These are phyloP conservation scores for Vaucheria bursata DNA, from an alignment of 352 stramenopile species.

Conservation along the genomic window DNA sequence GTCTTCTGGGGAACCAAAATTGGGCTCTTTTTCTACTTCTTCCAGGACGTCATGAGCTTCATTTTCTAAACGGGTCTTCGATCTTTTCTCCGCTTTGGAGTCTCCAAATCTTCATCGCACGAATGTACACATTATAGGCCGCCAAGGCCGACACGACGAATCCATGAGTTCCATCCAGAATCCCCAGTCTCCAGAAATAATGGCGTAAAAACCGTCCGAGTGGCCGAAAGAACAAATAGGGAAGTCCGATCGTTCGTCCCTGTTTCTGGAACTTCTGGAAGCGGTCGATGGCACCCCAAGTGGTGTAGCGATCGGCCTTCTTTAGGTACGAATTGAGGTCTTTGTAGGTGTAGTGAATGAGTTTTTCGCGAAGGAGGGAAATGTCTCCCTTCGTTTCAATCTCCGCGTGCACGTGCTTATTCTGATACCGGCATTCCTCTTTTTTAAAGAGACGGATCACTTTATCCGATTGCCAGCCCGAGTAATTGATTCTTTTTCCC, in stretches of 20 bases:
- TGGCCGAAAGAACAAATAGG: background rate
- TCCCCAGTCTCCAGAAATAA: background rate
- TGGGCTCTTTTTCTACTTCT: too few species aligned
- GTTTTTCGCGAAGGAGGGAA: background rate
- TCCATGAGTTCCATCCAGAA: conserved; percentile 1
- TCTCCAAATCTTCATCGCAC: background rate
- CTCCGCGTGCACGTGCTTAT: background rate
- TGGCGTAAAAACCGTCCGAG: background rate
- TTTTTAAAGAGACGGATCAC: background rate
- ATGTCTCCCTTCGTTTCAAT: background rate
- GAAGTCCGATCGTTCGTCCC: background rate
- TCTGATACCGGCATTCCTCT: background rate
- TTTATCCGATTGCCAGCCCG: background rate
- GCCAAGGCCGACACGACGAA: background rate
- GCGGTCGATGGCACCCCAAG: background rate
- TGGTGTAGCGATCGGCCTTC: conserved; percentile 1
- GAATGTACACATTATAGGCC: background rate
- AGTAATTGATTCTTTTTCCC: background rate
- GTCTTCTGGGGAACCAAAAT: too few species aligned
- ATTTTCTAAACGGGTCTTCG: background rate
- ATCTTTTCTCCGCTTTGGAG: background rate
- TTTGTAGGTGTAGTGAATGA: background rate
- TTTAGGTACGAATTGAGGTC: background rate
- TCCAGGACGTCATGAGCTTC: too few species aligned
- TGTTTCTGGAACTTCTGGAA: background rate